Base-by-base conservation (phyloP, 1,284 basidiomycete species). In the Golubevia sp. region DNA sequence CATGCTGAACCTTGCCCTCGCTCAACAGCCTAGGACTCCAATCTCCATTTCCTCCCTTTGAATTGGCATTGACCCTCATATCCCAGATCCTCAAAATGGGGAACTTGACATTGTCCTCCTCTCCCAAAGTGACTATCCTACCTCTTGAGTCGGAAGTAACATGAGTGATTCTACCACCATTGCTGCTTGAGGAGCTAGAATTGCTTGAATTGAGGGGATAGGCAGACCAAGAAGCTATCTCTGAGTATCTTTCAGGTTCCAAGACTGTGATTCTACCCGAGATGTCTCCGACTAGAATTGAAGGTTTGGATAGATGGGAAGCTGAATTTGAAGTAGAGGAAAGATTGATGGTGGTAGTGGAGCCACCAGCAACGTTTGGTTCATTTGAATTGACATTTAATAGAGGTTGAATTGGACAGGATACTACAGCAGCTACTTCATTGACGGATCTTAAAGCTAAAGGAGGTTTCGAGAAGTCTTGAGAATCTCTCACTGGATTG, bases 31-130 rank as follows among this genome's bases (percentile, higher is more conserved):
- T 57, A 2, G 79, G 59, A 71, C 51, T 65, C 64, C 67, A 70
- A 73, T 18, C 6, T 23, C 26, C 38, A 15, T 23, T 20, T 52
- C n/a, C 25, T 44, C 44, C 20, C 5, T 59, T 30, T 3, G 21
- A 6, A 50, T 21, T 23, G 48, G 48, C 5, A 38, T 48, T 15
- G n/a, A 50, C 62, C 8, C 66, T 62, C 49, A 83, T 53, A 52
- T 79, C 70, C 80, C 80, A 83, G 2, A 83, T 71, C 20, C 79
- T 64, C 52, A 83, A 51, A 4, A 77, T 56, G 0, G 76, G 76
- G 27, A 75, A 73, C 4, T 70, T 64, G 11, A 62, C 60, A 18
- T 61, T 64, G 27, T 68, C 71, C 50, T 81, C 73, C 24, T 74
- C 70, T 4, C 79, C 79, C 0, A 79, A 59, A 0, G 73, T 62